Evolutionary conservation across 129 eudicot species (phyloP).

Genomic region (Glebionis coronaria): DNA sequence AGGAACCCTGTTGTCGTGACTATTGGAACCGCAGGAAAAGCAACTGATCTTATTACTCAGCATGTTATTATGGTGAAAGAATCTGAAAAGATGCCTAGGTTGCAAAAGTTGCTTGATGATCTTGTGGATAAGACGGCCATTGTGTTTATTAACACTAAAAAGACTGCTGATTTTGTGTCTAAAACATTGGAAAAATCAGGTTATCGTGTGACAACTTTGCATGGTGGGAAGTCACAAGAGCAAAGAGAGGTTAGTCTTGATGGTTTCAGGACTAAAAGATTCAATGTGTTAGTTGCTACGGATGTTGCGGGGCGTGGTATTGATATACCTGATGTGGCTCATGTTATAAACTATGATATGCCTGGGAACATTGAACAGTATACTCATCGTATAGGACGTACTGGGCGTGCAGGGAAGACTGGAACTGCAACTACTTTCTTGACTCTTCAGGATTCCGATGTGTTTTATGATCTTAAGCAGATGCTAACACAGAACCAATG

Average conservation of each 20-base stretch:
- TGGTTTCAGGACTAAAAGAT: slow-evolving; percentile 55
- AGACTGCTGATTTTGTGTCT: slow-evolving; percentile 40
- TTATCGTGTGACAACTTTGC: slow-evolving; percentile 51
- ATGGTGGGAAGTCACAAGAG: slow-evolving; percentile 66
- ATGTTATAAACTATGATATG: slow-evolving; percentile 63
- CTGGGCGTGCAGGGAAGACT: slow-evolving; percentile 62
- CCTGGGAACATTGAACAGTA: slow-evolving; percentile 55
- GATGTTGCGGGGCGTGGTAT: slow-evolving; percentile 67
- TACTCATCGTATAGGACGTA: slow-evolving; percentile 61
- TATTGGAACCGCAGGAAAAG: slow-evolving; percentile 58
- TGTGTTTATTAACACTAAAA: slow-evolving; percentile 53
- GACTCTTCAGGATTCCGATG: slow-evolving; percentile 56
- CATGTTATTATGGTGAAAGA: slow-evolving; percentile 60
- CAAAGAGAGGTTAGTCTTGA: slow-evolving; percentile 62
- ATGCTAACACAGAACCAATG: slow-evolving; percentile 58
- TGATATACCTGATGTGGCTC: slow-evolving; percentile 61
- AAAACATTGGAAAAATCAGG: slow-evolving; percentile 47
- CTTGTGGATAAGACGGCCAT: slow-evolving; percentile 56
- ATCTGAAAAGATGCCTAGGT: slow-evolving; percentile 40
- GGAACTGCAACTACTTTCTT: slow-evolving; percentile 58
- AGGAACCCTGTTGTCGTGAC: slow-evolving; percentile 61
- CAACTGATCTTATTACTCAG: slow-evolving; percentile 56
- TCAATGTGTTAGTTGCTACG: slow-evolving; percentile 52
- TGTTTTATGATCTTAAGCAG: slow-evolving; percentile 62
- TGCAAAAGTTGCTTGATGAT: slow-evolving; percentile 45